Percentiles rank a stretch among this genome's conserved stretches.
These are phyloP conservation scores for Lactifluus rugatus DNA, from an alignment of 768 basidiomycete genomes.

Conservation along the genomic window DNA sequence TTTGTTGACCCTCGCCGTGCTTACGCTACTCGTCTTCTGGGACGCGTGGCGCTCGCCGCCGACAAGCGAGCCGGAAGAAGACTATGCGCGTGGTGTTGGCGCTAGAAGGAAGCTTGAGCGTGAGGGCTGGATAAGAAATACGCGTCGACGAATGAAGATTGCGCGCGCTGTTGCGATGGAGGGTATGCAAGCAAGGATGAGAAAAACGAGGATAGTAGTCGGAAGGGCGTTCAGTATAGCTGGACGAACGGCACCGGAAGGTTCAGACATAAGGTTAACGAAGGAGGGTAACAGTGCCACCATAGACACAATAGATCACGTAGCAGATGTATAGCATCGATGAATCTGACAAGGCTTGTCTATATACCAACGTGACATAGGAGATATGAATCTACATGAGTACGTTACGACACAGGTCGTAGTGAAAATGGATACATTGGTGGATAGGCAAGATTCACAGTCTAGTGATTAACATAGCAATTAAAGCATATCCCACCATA, in stretches of 20 bases:
- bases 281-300: background rate
- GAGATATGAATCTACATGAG: background rate
- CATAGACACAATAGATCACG: background rate
- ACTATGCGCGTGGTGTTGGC: background rate
- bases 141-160: background rate
- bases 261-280: background rate
- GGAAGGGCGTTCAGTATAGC: background rate
- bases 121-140: background rate
- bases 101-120: background rate
- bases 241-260: background rate
- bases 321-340: background rate
- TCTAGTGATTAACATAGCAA: conserved; percentile 56
- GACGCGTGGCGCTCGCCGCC: conserved; percentile 9
- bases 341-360: background rate
- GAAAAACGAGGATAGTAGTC: background rate
- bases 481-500: conserved; percentile 67
- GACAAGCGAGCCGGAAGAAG: conserved; percentile 9
- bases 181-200: background rate
- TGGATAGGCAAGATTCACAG: conserved; percentile 27
- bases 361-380: background rate
- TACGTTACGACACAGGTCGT: background rate
- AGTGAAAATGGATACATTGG: background rate
- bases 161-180: background rate
- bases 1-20: background rate
- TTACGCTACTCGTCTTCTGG: conserved; percentile 6